A percentile compares a stretch with the other conserved stretches of the same genome.
These are phyloP conservation scores for Suillus subalutaceus DNA, from an alignment of 768 basidiomycete genomes.

Conservation along the genomic window DNA sequence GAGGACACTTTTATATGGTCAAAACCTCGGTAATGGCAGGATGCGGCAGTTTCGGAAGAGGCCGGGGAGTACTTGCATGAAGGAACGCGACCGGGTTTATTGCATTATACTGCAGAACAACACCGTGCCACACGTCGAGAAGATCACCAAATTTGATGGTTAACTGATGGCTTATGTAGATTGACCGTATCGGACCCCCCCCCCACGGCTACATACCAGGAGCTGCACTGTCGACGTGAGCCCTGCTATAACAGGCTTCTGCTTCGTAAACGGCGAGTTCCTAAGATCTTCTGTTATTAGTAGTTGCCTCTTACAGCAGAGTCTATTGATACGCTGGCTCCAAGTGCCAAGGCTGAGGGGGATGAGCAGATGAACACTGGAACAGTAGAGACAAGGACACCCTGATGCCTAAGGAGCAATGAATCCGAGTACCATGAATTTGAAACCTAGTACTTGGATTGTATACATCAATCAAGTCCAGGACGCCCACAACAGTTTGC, in stretches of 20 bases:
- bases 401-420: neutral
- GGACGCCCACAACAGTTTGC: neutral
- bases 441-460: neutral
- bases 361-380: neutral
- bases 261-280: too few relatives aligned
- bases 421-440: neutral
- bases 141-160: too few relatives aligned
- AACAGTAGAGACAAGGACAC: neutral
- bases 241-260: too few relatives aligned
- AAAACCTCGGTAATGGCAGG: too few relatives aligned
- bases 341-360: neutral
- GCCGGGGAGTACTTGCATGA: conserved; percentile 26
- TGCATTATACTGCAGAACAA: neutral
- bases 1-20: neutral
- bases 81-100: conserved; percentile 24
- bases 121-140: too few relatives aligned
- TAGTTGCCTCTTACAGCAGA: too few relatives aligned
- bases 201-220: neutral
- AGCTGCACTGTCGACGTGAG: too few relatives aligned
- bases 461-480: neutral
- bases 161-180: too few relatives aligned
- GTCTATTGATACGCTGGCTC: too few relatives aligned
- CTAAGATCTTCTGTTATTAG: too few relatives aligned
- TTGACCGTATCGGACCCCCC: neutral
- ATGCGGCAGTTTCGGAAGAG: conserved; percentile 12